Percentiles rank a stretch among this genome's conserved stretches.
Conservation (phyloP, 108 stramenopile genomes). For the Cyclotella cryptica region DNA sequence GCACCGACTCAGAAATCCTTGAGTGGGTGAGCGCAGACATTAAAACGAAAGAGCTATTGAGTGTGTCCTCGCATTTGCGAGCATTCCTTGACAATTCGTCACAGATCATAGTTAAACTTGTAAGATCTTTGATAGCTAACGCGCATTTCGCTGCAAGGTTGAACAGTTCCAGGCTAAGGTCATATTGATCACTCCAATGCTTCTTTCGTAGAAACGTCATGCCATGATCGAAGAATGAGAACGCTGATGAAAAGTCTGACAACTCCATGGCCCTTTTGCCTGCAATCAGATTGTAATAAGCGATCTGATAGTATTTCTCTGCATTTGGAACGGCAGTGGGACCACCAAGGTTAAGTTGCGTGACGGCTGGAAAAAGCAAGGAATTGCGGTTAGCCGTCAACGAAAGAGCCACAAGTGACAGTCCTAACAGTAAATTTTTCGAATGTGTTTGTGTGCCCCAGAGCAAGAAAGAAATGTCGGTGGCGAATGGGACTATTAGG, state of each 20-base stretch:
- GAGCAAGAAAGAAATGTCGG: no score
- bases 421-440: no score
- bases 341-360: slow-evolving; percentile 34
- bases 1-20: neutral
- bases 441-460: no score
- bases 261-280: slow-evolving; percentile 35
- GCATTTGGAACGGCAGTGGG: slow-evolving; percentile 2
- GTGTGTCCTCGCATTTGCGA: slow-evolving; percentile 15
- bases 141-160: slow-evolving; percentile 10
- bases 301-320: neutral
- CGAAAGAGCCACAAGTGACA: neutral
- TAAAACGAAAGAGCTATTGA: neutral
- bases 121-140: slow-evolving; percentile 9
- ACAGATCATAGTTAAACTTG: neutral
- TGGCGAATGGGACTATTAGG: no score
- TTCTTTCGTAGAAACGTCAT: slow-evolving; percentile 26
- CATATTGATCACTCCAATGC: slow-evolving; percentile 36
- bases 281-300: slow-evolving; percentile 17
- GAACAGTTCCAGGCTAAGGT: slow-evolving; percentile 35
- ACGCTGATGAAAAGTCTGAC: slow-evolving; percentile 38
- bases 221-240: slow-evolving; percentile 28
- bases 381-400: neutral
- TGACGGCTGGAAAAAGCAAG: slow-evolving; percentile 22
- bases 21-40: neutral
- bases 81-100: slow-evolving; percentile 2